Evolutionary conservation across 2,329 filamentous ascomycete species (phyloP).

Genomic region (Fusarium chaquense): DNA sequence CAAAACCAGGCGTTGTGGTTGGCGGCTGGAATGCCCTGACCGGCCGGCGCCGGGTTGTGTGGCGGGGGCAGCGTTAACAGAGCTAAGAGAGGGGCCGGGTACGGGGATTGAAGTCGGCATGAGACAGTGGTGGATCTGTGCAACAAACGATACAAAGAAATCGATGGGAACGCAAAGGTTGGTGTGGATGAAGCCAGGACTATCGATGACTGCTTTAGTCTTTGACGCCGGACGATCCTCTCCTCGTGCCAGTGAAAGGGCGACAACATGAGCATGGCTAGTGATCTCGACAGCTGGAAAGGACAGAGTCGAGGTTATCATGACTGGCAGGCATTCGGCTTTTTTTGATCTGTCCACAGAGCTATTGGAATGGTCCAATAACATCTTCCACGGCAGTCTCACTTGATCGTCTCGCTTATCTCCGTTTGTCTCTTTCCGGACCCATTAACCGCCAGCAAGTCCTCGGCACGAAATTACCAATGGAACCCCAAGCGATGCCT

Average conservation of each 20-base stretch:
- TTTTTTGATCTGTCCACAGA: neutral
- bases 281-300: slow-evolving; percentile 1
- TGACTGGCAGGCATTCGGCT: neutral
- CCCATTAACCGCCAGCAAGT: slow-evolving; percentile 31
- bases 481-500: slow-evolving; percentile 35
- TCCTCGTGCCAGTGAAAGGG: slow-evolving; percentile 14
- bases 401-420: slow-evolving; percentile 41
- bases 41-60: slow-evolving; percentile 24
- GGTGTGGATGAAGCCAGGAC: slow-evolving; percentile 16
- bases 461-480: slow-evolving; percentile 36
- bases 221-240: slow-evolving; percentile 8
- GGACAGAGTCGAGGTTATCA: neutral
- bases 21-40: slow-evolving; percentile 27
- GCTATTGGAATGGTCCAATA: slow-evolving; percentile 5
- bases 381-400: slow-evolving; percentile 23
- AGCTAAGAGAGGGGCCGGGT: slow-evolving; percentile 24
- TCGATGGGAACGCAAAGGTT: slow-evolving; percentile 11
- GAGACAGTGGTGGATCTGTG: slow-evolving; percentile 42
- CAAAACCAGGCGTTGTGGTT: slow-evolving; percentile 5
- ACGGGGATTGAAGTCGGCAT: slow-evolving; percentile 25
- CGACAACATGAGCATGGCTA: slow-evolving; percentile 9
- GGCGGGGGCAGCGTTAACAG: slow-evolving; percentile 30
- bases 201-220: slow-evolving; percentile 18
- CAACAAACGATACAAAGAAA: slow-evolving; percentile 24
- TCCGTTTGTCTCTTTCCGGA: slow-evolving; percentile 16